A percentile compares a stretch with the other conserved stretches of the same genome.
phyloP scores from a whole-genome alignment of 371 early-diverging fungal genomes.

The Entomophthora muscae region DNA sequence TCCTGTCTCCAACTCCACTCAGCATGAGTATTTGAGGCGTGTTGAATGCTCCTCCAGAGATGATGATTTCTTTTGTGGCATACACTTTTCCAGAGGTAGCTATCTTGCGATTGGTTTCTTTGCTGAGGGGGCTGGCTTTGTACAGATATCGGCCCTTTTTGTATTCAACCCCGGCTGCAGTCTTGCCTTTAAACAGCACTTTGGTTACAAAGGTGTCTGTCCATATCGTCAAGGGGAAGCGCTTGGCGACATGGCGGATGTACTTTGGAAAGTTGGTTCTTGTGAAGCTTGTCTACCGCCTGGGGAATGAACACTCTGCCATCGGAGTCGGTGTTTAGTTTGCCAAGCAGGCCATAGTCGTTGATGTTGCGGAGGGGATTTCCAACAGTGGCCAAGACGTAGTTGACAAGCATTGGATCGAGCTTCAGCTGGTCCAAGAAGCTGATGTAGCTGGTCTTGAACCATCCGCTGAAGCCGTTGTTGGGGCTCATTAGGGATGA shows the following conservation, averaged over 20 bases:
- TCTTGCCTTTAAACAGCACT: not conserved
- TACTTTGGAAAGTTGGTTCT: not conserved
- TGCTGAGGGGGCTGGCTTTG: no score
- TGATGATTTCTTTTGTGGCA: conserved; percentile 13
- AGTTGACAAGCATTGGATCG: not conserved
- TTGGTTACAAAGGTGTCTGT: no score
- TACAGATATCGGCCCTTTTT: conserved; percentile 1
- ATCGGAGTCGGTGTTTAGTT: not conserved
- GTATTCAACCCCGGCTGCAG: conserved; percentile 3
- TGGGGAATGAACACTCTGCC: not conserved
- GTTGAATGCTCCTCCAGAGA: no score
- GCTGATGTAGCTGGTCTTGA: not conserved
- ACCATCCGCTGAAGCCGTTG: conserved; percentile 7
- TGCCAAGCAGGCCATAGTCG: not conserved
- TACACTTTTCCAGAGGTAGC: not conserved
- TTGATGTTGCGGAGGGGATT: not conserved
- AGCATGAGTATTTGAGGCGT: no score
- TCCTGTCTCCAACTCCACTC: no score
- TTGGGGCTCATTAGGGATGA: not conserved
- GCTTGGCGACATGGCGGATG: not conserved
- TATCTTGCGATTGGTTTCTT: not conserved
- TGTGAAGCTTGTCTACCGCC: not conserved
- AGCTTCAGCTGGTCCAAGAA: not conserved
- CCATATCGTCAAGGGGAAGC: not conserved
- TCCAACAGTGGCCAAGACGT: not conserved